phyloP scores from a whole-genome alignment of 1,284 basidiomycete genomes.

The Malassezia sp. region DNA sequence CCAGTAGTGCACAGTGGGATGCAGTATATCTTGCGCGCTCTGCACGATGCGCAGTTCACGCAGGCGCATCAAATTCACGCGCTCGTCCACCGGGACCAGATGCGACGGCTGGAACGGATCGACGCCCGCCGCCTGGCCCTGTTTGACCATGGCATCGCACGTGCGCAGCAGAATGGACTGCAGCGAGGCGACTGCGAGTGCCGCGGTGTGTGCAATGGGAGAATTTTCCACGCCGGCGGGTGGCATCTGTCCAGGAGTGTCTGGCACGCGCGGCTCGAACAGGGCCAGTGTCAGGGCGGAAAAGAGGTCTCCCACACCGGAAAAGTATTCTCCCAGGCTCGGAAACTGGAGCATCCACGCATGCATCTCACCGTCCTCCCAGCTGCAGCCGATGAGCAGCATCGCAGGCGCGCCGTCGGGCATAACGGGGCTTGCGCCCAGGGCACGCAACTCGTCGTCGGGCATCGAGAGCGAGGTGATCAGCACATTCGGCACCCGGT shows the following conservation, averaged over 20 bases:
- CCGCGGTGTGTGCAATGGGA: constrained; percentile 51
- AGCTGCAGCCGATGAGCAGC: constrained; percentile 46
- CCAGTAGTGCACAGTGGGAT: constrained; percentile 26
- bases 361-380: constrained; percentile 20
- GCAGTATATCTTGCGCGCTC: constrained; percentile 33
- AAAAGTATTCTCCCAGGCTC: constrained; percentile 79
- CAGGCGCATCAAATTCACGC: constrained; percentile 34
- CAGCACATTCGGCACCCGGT: constrained; percentile 71
- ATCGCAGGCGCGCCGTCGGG: constrained; percentile 26
- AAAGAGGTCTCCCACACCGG: constrained; percentile 93
- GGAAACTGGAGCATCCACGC: constrained; percentile 63
- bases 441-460: constrained; percentile 19
- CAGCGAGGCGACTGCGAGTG: constrained; percentile 63
- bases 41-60: constrained; percentile 39
- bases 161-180: constrained; percentile 60
- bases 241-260: neutral
- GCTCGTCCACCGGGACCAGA: constrained; percentile 20
- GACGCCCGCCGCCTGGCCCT: neutral
- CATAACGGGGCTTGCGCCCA: constrained; percentile 20
- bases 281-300: constrained; percentile 81
- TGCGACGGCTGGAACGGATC: constrained; percentile 10
- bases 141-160: neutral
- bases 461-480: constrained; percentile 66
- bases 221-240: neutral
- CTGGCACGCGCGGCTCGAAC: constrained; percentile 48